Conservation (phyloP, 805 yeast species). For the Teunomyces barrocoloradensis region DNA sequence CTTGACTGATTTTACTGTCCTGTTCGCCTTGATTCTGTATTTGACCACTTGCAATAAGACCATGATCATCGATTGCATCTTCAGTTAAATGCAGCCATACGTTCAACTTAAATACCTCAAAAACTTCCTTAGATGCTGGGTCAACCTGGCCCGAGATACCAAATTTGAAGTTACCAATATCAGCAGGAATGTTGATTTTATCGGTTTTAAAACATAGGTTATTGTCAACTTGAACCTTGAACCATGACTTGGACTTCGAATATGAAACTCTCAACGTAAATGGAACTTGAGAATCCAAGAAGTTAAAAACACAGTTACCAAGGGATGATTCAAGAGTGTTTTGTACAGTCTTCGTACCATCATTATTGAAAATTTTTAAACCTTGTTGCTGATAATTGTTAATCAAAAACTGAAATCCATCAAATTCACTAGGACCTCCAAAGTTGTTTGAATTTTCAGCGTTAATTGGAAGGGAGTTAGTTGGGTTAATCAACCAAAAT, state of each 20-base stretch:
- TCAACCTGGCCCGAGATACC: constrained; percentile 51
- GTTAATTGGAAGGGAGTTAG: constrained; percentile 15
- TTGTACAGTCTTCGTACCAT: constrained; percentile 44
- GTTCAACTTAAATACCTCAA: constrained; percentile 61
- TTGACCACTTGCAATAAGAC: constrained; percentile 42
- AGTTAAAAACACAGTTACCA: constrained; percentile 57
- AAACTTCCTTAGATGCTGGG: constrained; percentile 49
- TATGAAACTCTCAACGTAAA: constrained; percentile 65
- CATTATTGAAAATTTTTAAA: constrained; percentile 58
- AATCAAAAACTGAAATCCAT: constrained; percentile 62
- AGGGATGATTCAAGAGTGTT: constrained; percentile 35
- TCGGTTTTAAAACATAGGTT: constrained; percentile 67
- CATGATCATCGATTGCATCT: constrained; percentile 60
- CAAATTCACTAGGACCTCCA: constrained; percentile 55
- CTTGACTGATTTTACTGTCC: constrained; percentile 16
- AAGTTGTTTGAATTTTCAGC: constrained; percentile 31
- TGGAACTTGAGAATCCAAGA: constrained; percentile 70
- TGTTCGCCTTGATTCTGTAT: constrained; percentile 29
- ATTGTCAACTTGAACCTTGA: constrained; percentile 72
- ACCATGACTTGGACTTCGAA: constrained; percentile 39
- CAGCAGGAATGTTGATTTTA: constrained; percentile 44
- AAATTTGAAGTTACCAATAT: constrained; percentile 37
- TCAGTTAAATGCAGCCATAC: constrained; percentile 52
- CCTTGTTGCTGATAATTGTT: constrained; percentile 52
- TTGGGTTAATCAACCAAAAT: constrained; percentile 48